Evolutionary conservation across 768 basidiomycete species (phyloP), one percentile per base, ranked within the genome.

Genomic region (Boletellus sp.): DNA sequence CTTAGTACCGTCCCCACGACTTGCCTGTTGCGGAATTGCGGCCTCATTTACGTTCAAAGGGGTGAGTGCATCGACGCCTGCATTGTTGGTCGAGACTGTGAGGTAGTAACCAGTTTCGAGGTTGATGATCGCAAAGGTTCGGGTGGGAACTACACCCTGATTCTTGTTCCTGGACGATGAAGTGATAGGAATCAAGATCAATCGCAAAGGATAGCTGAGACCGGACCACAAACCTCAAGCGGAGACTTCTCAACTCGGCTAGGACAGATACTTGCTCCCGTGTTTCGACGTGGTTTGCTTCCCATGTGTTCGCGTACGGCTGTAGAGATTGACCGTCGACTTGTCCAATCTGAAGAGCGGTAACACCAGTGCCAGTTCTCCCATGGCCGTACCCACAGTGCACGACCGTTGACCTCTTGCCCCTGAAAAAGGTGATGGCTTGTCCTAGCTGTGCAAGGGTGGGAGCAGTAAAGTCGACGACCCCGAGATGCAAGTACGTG

Each of bases 101-200:
- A 56, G 19, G 34, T 51, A 55, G 42, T 44, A 51, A 6, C 55
- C 48, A 23, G 42, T 42, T 7, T 28, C 49, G n/a, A 56, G 33
- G 32, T 56, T 45, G 42, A 56, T 42, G 35, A 56, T 48, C 1
- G 46, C 53, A 12, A 41, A 34, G 8, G 45, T 28, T 11, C 28
- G 28, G 28, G 28, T 28, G 9, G 28, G 28, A 7, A 11, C 28
- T 7, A 10, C 28, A 11, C 28, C 28, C 28, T 10, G 28, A 10
- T 8, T 10, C 9, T 28, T 28, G 28, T 28, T 28, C 7, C 28
- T 28, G 11, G 28, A 28, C 11, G 4, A 28, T n/a, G n/a, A 11
- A 28, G 5, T 11, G 28, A 28, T 8, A 10, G 28, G 3, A 28
- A 8, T 28, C 9, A 28, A 3, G 11, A 10, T 26, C 6, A 28